Percentiles rank a stretch among this genome's conserved stretches.
Evolutionary conservation across 2,329 filamentous ascomycete genomes (phyloP).

Genomic region (Ceratocystis cubensis): DNA sequence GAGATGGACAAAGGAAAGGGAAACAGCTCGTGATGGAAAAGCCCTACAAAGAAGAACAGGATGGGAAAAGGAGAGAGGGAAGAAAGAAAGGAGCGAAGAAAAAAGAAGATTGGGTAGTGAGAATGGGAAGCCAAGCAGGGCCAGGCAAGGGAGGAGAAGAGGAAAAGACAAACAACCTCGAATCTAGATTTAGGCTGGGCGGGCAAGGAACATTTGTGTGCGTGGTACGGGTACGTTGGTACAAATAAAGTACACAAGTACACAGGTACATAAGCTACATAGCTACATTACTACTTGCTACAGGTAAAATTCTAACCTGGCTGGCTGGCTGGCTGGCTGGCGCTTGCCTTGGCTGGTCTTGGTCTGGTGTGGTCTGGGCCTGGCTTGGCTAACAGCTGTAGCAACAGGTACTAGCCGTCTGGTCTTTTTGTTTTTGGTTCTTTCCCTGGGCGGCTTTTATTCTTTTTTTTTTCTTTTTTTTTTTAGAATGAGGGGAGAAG

Average conservation of each 20-base stretch:
- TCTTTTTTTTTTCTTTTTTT: background rate
- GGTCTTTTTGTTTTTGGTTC: background rate
- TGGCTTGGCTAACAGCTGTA: background rate
- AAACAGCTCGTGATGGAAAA: background rate
- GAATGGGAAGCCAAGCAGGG: background rate
- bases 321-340: background rate
- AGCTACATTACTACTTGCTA: background rate
- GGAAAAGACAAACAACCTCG: background rate
- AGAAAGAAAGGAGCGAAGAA: background rate
- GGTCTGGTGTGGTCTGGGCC: background rate
- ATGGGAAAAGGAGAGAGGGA: background rate
- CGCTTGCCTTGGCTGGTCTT: background rate
- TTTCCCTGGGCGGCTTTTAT: background rate
- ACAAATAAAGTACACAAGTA: too few relatives aligned
- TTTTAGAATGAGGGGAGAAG: background rate
- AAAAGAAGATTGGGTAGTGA: background rate
- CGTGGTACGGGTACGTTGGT: too few relatives aligned
- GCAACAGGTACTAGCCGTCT: background rate
- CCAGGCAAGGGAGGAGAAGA: constrained; percentile 6
- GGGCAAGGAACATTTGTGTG: background rate
- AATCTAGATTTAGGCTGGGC: constrained; percentile 4
- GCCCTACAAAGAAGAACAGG: background rate
- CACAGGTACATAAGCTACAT: background rate
- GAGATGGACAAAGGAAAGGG: background rate
- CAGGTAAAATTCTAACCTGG: background rate